A percentile compares a stretch with the other conserved stretches of the same genome.
Evolutionary conservation across 257 asterid species (phyloP).

Genomic region (Gentiana macrophylla): DNA sequence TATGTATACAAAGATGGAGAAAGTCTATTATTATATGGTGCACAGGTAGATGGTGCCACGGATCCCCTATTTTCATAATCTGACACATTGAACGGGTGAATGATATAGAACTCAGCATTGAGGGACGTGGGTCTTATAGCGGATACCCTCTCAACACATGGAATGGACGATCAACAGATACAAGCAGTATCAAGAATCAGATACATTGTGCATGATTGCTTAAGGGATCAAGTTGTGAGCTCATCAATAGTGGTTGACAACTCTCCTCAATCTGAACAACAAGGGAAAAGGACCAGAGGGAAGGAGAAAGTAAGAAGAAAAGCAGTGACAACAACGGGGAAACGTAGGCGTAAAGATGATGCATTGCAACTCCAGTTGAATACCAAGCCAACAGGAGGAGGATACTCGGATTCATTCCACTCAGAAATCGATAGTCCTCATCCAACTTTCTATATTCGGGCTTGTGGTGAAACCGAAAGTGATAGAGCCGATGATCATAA

Average conservation of each 20-base stretch:
- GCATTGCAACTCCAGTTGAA: constrained; percentile 28
- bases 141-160: constrained; percentile 65
- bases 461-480: constrained; percentile 4
- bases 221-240: constrained; percentile 58
- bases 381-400: constrained; percentile 21
- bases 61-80: neutral
- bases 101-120: constrained; percentile 57
- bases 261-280: constrained; percentile 33
- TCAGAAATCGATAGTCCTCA: constrained; percentile 27
- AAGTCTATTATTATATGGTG: no score
- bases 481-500: constrained; percentile 17
- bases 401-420: constrained; percentile 21
- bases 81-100: constrained; percentile 3
- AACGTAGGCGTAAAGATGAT: constrained; percentile 75
- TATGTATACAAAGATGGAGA: no score
- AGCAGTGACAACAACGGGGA: constrained; percentile 23
- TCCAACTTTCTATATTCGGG: constrained; percentile 21
- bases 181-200: constrained; percentile 60
- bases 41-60: no score
- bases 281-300: constrained; percentile 49
- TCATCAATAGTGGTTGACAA: constrained; percentile 22
- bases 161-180: constrained; percentile 81
- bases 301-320: constrained; percentile 87
- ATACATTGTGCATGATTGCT: constrained; percentile 58
- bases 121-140: constrained; percentile 72